Evolutionary conservation across 2,329 filamentous ascomycete species (phyloP), one percentile per base, ranked within the genome.

Genomic region (Pseudogymnoascus sp.): DNA sequence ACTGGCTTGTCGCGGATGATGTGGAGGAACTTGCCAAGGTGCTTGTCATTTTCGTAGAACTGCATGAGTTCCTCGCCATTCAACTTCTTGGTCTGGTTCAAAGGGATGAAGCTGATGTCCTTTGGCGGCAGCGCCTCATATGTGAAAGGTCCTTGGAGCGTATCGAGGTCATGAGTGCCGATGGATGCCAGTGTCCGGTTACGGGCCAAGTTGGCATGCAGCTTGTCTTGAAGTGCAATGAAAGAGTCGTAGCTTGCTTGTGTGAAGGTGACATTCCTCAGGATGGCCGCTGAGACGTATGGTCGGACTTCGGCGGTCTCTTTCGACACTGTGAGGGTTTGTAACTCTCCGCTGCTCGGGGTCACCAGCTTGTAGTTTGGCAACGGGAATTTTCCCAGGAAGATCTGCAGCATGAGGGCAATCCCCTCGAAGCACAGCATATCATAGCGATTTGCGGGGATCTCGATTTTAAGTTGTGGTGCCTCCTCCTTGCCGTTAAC

Each of bases 351-450:
- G 70, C 83, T 82, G 62, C 86, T 78, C 14, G 93, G 90, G 67
- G 87, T 79, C 65, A 86, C 84, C 60, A 96, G 77, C 69, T 80
- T 82, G 80, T 91, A 97, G 68, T 91, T 89, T 62, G 95, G 94
- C 39, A 91, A 81, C 30, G 86, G 76, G 61, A 84, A 79, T 70
- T 86, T 89, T 66, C 86, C 90, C 66, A 89, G 81, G 85, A 99
- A 97, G 75, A 97, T 90, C 75, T 96, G 96, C 68, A 97, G 84
- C 83, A 96, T 96, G 74, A 96, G 84, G 67, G 90, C 88, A 73
- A 97, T 96, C 64, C 93, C 93, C 79, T 97, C 94, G 77, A 96
- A 96, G 77, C 93, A 97, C 61, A 99, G 85, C 87, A 97, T 92
- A 72, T 97, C 86, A 77, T 86, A 92, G 78, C 91, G 86, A 77